Base-by-base conservation (phyloP, 352 stramenopile genomes). In the Pythium insidiosum region DNA sequence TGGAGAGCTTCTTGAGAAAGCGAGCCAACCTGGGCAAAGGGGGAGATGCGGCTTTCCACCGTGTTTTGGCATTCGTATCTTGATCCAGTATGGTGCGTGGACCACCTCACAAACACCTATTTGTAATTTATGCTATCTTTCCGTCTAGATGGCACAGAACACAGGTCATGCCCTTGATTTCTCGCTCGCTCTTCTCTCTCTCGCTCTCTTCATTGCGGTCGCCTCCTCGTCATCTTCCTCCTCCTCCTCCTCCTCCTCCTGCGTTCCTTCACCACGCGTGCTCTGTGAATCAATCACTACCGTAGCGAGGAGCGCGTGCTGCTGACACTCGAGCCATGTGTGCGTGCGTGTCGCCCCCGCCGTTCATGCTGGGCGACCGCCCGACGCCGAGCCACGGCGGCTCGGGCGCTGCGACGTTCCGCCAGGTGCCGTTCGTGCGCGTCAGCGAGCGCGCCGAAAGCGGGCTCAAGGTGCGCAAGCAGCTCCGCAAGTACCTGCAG, bases 401-500 rank as follows among this genome's bases (percentile, higher is more conserved):
- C 18, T 73, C 66, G 5, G 64, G 70, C n/a, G 55, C 63, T 1
- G 58, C 73, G 4, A 70, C 73, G 20, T 88, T 86, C 53, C 73
- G 66, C n/a, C 75, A 88, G 43, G 80, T 92, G 38, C 80, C 80
- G 33, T 92, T 89, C 47, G 73, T 92, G 35, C 75, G 73, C 41
- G 75, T 83, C 38, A 82, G 51, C 46, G 73, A 84, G 49, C 80
- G 80, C 44, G 73, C 89, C 26, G 80, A 89, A 52, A 87, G 68
- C 49, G 80, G 80, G 43, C 66, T 88, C 35, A 83, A 82, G 43
- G 77, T 89, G 21, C 77, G 80, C 56, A 85, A 88, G 53, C 74
- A 92, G 50, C 56, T 92, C 28, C 62, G 74, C 55, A 89, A 89
- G 60, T 92, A 92, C 57, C 60, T 92, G 16, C 86, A 86, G 49